Base-by-base conservation (phyloP, 179 eudicot genomes). In the Spergularia azorica region DNA sequence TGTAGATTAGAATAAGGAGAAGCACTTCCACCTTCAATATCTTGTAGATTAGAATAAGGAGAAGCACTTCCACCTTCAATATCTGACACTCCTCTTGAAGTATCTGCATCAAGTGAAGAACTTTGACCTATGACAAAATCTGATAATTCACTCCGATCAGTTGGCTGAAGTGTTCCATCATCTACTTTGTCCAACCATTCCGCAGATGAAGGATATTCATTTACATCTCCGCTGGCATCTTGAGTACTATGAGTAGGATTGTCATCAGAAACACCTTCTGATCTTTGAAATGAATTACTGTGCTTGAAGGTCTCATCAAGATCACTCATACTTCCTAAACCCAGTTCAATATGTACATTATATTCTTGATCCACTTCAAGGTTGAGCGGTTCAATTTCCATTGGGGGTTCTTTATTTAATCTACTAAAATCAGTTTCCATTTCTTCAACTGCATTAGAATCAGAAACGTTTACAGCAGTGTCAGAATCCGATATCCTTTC, bases 381-480 rank as follows among this genome's bases (percentile, higher is more conserved):
- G 71, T 70, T 56, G 14, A n/a, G 63, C 48, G 61, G 72, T 51
- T 3, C 57, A 18, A 63, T 32, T 50, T 39, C 70, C 62, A 59
- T 68, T 8, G 46, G 74, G 59, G 73, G 48, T 55, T 71, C 84
- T 59, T 12, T 15, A 38, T 80, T 57, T 21, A 64, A 54, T 65
- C 75, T 76, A 75, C 14, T 63, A 70, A 52, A 48, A 55, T 69
- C 71, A 15, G 68, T 52, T 52, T 55, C 50, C 48, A 36, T 71
- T 71, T 56, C 74, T 56, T 55, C 16, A 36, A 16, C 74, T 11
- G 59, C 56, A 65, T 59, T 59, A 78, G 36, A 26, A 62, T 73
- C 82, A 71, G 66, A 51, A 48, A 16, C 71, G 69, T 77, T 81
- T 9, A 64, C 56, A 67, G 36, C 63, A 60, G 79, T 69, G 41